Base-by-base conservation (phyloP, 371 early-diverging fungal species). In the Mortierella sp. region DNA sequence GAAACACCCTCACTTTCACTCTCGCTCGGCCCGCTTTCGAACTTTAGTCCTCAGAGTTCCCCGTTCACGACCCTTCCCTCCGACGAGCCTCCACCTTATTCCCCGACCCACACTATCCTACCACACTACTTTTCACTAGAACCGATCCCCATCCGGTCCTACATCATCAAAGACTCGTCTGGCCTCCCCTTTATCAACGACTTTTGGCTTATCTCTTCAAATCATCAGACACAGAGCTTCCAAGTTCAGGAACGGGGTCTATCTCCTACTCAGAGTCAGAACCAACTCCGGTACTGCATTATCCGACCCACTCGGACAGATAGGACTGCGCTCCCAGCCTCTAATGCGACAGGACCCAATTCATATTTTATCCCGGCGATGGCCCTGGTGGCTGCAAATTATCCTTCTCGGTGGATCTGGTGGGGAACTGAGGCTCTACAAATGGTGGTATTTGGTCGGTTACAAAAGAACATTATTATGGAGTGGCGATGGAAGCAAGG, bases 101-200 rank as follows among this genome's bases (percentile, higher is more conserved):
- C 75, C 15, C 75, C 75, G 6, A 75, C 75, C 1, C 75, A 75
- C 60, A 75, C 75, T 21, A 70, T 75, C 19, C 68, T 75, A 4
- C 75, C 75, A 14, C 75, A 75, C 43, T 75, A 75, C 50, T 75
- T 75, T 60, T 70, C 70, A 16, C 43, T 75, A 23, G 75, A 66
- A 19, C 75, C 75, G 19, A 75, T 75, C 14, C 75, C 75, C 23
- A 29, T 75, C 19, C 70, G 75, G 4, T 52, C 71, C 0, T 75
- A 67, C 47, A 62, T 63, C 57, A 75, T 75, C 58, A 66, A 70
- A 16, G 75, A 75, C 44, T 66, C 75, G 2, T 16, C 62, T 2
- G 19, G 56, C 4, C 14, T 67, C 6, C 75, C 75, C 4, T 75
- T 63, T 43, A 47, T 75, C 1, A 61, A 62, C 56, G 75, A 75